phyloP scores from a whole-genome alignment of 148 eudicot genomes.

The Oxyria digyna region DNA sequence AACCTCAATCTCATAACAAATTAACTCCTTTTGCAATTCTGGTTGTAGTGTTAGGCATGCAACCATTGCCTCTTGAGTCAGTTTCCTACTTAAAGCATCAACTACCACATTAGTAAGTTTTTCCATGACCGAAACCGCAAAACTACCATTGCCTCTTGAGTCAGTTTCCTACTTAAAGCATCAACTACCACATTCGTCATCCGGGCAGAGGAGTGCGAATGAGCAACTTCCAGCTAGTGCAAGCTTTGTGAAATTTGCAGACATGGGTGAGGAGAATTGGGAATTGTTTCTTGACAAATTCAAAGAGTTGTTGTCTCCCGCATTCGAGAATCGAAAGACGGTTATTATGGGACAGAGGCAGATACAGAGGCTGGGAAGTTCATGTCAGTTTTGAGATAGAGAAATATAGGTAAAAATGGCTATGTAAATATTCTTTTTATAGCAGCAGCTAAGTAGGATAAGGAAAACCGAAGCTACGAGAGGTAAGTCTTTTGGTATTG shows the following conservation, averaged over 20 bases:
- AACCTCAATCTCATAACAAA: too few relatives aligned
- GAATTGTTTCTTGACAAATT: constrained; percentile 21
- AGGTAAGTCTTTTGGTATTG: not conserved
- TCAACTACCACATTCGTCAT: constrained; percentile 5
- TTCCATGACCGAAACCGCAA: not conserved
- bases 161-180: too few relatives aligned
- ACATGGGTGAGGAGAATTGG: constrained; percentile 37
- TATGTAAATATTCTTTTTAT: constrained; percentile 14
- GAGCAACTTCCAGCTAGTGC: constrained; percentile 22
- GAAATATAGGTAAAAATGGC: not conserved
- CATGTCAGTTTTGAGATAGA: constrained; percentile 29
- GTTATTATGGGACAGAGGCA: constrained; percentile 15
- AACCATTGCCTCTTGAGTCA: too few relatives aligned
- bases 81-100: too few relatives aligned
- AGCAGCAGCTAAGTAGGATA: not conserved
- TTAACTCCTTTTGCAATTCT: too few relatives aligned
- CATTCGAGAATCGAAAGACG: constrained; percentile 17
- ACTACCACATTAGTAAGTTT: too few relatives aligned
- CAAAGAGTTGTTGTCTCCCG: constrained; percentile 23
- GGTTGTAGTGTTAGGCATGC: too few relatives aligned
- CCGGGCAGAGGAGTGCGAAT: constrained; percentile 14
- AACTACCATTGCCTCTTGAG: too few relatives aligned
- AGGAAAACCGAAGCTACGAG: not conserved
- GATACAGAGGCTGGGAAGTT: constrained; percentile 32
- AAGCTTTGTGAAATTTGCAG: constrained; percentile 29